phyloP scores from a whole-genome alignment of 2,329 filamentous ascomycete species.

The Diplodia intermedia region DNA sequence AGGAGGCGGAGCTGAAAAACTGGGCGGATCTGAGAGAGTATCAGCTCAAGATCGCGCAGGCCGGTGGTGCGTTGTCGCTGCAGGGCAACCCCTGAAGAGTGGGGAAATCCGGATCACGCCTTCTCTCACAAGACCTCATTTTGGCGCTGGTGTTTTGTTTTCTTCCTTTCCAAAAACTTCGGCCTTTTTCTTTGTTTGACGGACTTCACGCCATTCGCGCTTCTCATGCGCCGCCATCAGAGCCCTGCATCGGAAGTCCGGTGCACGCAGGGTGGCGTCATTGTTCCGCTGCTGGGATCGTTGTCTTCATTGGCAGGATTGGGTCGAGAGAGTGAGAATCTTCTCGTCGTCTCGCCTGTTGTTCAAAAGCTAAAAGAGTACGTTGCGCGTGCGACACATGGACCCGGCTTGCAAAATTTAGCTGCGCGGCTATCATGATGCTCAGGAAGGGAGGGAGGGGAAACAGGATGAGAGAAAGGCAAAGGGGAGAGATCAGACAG shows the following conservation, averaged over 20 bases:
- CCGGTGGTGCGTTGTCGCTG: slow-evolving; percentile 56
- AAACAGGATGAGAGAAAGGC: neutral
- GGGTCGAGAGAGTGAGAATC: neutral
- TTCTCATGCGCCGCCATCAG: neutral
- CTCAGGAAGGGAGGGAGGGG: neutral
- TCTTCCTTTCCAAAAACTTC: slow-evolving; percentile 5
- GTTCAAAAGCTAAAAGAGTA: slow-evolving; percentile 8
- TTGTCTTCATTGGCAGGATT: slow-evolving; percentile 3
- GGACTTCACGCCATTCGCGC: neutral
- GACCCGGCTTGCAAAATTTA: neutral
- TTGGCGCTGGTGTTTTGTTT: slow-evolving; percentile 10
- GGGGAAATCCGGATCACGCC: neutral
- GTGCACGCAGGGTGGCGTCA: neutral
- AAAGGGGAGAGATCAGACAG: neutral
- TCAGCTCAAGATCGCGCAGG: slow-evolving; percentile 73
- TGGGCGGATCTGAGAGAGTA: slow-evolving; percentile 84
- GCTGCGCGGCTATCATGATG: neutral
- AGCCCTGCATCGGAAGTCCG: neutral
- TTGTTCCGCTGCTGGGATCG: neutral
- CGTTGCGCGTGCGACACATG: neutral
- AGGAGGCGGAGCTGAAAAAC: slow-evolving; percentile 75
- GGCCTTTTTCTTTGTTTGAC: neutral
- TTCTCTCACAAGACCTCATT: neutral
- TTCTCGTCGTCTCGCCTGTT: neutral
- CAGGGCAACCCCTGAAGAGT: slow-evolving; percentile 20